phyloP scores from a whole-genome alignment of 2,329 filamentous ascomycete species.

The Exophiala oligosperma region DNA sequence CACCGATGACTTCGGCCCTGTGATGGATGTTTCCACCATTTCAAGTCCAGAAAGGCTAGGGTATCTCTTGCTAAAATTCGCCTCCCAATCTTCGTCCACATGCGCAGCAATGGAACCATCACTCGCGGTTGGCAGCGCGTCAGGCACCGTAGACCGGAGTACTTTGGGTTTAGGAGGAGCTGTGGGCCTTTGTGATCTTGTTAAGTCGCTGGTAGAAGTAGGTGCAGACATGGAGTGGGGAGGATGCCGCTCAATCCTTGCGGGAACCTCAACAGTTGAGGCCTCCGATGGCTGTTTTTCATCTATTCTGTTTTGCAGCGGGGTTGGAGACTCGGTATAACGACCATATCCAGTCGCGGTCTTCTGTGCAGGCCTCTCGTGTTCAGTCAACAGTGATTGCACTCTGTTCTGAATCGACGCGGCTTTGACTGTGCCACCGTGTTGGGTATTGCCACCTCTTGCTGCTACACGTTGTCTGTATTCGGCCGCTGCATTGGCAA shows the following conservation, averaged over 20 bases:
- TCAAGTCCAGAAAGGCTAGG: slow-evolving; percentile 83
- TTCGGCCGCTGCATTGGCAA: slow-evolving; percentile 84
- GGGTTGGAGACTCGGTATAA: slow-evolving; percentile 62
- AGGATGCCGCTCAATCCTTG: background rate
- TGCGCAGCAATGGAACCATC: slow-evolving; percentile 23
- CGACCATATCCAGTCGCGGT: slow-evolving; percentile 90
- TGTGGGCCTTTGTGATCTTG: slow-evolving; percentile 42
- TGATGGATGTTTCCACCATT: slow-evolving; percentile 74
- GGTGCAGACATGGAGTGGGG: slow-evolving; percentile 18
- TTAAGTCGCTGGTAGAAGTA: slow-evolving; percentile 19
- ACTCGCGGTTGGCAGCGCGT: slow-evolving; percentile 33
- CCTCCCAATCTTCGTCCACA: slow-evolving; percentile 61
- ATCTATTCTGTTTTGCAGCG: slow-evolving; percentile 24
- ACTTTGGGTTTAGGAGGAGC: slow-evolving; percentile 63
- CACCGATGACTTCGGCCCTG: slow-evolving; percentile 37
- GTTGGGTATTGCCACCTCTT: slow-evolving; percentile 46
- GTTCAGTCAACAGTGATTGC: slow-evolving; percentile 79
- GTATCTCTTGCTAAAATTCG: slow-evolving; percentile 79
- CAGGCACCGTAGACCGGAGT: slow-evolving; percentile 49
- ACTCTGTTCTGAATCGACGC: slow-evolving; percentile 91
- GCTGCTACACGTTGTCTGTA: slow-evolving; percentile 75
- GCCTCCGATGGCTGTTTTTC: slow-evolving; percentile 36
- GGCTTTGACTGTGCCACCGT: slow-evolving; percentile 60
- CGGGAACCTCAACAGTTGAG: background rate
- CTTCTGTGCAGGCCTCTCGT: slow-evolving; percentile 61